Evolutionary conservation across 805 yeast genomes (phyloP).

Genomic region (Clavispora carvajalis): DNA sequence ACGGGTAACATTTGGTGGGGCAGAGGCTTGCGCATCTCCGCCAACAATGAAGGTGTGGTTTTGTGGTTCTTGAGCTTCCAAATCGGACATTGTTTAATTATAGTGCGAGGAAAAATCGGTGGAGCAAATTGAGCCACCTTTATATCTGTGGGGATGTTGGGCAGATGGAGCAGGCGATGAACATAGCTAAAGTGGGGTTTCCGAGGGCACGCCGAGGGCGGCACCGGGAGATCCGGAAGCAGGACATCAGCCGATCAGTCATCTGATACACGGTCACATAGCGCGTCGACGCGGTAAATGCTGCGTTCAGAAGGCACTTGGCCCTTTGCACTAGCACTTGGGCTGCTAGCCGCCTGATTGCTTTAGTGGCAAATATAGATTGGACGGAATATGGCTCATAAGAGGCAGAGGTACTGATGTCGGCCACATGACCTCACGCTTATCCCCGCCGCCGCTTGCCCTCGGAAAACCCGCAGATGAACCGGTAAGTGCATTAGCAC

Average conservation of each 20-base stretch:
- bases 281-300: no score
- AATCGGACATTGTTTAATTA: conserved; percentile 23
- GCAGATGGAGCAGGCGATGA: not conserved
- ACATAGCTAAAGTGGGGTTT: conserved; percentile 1
- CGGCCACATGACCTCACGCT: not conserved
- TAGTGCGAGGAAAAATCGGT: not conserved
- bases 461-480: not conserved
- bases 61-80: conserved; percentile 33
- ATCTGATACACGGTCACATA: not conserved
- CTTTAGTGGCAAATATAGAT: no score
- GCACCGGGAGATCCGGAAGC: not conserved
- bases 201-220: conserved; percentile 2
- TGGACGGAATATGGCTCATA: no score
- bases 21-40: conserved; percentile 7
- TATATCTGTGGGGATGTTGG: conserved; percentile 1
- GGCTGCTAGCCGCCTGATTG: no score
- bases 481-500: not conserved
- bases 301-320: no score
- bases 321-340: no score
- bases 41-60: conserved; percentile 21
- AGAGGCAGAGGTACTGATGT: no score
- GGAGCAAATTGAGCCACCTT: not conserved
- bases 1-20: conserved; percentile 20
- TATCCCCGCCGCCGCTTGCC: not conserved
- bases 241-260: not conserved